These are phyloP conservation scores for Coniochaeta sp. DNA, from an alignment of 2,329 filamentous ascomycete genomes.

Conservation along the genomic window DNA sequence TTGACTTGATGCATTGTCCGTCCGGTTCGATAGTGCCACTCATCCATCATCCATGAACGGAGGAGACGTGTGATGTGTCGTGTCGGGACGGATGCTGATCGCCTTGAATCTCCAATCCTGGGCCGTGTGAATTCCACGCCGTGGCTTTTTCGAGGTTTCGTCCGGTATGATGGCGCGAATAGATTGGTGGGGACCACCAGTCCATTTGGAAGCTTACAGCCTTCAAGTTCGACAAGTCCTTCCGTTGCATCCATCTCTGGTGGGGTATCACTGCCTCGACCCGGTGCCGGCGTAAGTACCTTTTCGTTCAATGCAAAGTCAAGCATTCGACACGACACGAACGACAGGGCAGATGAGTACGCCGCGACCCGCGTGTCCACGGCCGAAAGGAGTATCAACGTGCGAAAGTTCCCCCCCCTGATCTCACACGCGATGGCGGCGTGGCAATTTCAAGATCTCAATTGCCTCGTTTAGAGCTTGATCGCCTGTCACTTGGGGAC, in stretches of 20 bases:
- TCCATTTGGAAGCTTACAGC: neutral
- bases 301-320: too few species aligned
- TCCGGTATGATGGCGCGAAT: neutral
- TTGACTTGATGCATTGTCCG: neutral
- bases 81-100: neutral
- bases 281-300: too few species aligned
- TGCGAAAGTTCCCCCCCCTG: too few species aligned
- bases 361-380: neutral
- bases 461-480: constrained; percentile 1
- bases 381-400: neutral
- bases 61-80: neutral
- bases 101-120: too few species aligned
- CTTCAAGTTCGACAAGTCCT: neutral
- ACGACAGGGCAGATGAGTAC: neutral
- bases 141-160: neutral
- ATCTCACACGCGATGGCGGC: neutral
- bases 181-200: neutral
- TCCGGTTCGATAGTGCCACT: neutral
- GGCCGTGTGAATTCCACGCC: neutral
- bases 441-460: neutral
- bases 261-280: neutral
- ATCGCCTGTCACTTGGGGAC: neutral
- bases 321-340: too few species aligned
- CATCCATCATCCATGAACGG: neutral
- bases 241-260: neutral